A percentile compares a stretch with the other conserved stretches of the same genome.
These are phyloP conservation scores for Neurospora sp. DNA, from an alignment of 495 filamentous ascomycete species.

Conservation along the genomic window DNA sequence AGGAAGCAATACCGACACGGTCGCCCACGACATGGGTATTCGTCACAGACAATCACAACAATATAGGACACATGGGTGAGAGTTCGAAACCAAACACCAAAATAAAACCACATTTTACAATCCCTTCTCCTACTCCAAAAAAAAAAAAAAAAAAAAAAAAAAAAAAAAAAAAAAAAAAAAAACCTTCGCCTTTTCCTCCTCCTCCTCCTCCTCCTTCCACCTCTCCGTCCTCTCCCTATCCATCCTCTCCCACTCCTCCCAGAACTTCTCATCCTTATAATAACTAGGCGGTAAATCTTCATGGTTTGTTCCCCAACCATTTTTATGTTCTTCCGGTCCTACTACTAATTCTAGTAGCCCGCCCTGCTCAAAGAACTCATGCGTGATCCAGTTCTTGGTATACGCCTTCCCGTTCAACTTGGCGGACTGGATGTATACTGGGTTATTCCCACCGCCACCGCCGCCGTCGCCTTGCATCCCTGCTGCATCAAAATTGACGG, in stretches of 20 bases:
- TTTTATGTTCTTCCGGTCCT: slow-evolving; percentile 50
- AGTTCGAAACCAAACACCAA: background rate
- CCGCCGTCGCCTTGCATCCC: slow-evolving; percentile 8
- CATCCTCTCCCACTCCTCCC: background rate
- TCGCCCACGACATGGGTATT: background rate
- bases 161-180: background rate
- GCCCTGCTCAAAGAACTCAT: slow-evolving; percentile 61
- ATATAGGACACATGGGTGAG: background rate
- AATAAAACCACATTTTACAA: background rate
- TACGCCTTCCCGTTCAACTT: slow-evolving; percentile 54
- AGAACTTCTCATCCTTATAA: background rate
- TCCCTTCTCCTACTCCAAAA: background rate
- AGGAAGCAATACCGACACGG: background rate
- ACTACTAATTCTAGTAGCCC: slow-evolving; percentile 54
- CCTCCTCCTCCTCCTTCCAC: background rate
- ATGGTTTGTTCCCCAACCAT: slow-evolving; percentile 50
- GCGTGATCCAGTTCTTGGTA: slow-evolving; percentile 59
- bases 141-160: background rate
- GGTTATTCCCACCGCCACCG: slow-evolving; percentile 15
- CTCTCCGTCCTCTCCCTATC: background rate
- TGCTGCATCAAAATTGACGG: slow-evolving; percentile 47
- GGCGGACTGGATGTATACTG: slow-evolving; percentile 53
- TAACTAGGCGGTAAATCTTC: slow-evolving; percentile 57
- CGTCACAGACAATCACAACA: background rate
- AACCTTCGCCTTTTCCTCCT: background rate